Evolutionary conservation across 106 monocot species (phyloP).

Genomic region (Dioscorea dumetorum): DNA sequence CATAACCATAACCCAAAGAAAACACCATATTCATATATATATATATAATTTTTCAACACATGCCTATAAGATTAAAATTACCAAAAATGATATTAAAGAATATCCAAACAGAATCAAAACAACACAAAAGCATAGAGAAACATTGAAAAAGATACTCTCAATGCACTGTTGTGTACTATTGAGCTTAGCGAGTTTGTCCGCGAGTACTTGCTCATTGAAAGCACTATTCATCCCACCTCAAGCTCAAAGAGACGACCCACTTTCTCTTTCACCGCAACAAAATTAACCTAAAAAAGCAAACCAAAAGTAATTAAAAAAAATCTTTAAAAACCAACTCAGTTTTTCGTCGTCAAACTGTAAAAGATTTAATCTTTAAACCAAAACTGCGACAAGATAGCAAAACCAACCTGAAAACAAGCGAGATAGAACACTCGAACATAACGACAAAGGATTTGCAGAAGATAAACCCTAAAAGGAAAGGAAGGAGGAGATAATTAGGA

Average conservation of each 20-base stretch:
- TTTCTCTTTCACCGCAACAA: neutral
- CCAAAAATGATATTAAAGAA: neutral
- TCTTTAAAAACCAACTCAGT: neutral
- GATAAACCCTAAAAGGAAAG: neutral
- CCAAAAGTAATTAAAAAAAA: neutral
- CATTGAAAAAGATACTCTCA: slow-evolving; percentile 77
- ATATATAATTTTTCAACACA: no score
- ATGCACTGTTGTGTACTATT: slow-evolving; percentile 96
- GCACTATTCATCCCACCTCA: slow-evolving; percentile 81
- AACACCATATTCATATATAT: no score
- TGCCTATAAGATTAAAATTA: no score
- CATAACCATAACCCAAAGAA: no score
- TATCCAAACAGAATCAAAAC: neutral
- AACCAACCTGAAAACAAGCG: neutral
- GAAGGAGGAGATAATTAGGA: neutral
- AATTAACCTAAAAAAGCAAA: neutral
- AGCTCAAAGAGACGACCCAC: neutral
- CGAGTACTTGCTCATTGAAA: slow-evolving; percentile 89
- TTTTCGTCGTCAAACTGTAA: neutral
- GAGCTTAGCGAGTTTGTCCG: slow-evolving; percentile 98
- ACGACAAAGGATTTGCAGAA: neutral
- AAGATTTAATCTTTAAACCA: neutral
- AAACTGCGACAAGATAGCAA: neutral
- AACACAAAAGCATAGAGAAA: neutral
- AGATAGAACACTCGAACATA: neutral